A percentile compares a stretch with the other conserved stretches of the same genome.
Conservation (phyloP, 768 basidiomycete species). For the Hypholoma sublateritium region DNA sequence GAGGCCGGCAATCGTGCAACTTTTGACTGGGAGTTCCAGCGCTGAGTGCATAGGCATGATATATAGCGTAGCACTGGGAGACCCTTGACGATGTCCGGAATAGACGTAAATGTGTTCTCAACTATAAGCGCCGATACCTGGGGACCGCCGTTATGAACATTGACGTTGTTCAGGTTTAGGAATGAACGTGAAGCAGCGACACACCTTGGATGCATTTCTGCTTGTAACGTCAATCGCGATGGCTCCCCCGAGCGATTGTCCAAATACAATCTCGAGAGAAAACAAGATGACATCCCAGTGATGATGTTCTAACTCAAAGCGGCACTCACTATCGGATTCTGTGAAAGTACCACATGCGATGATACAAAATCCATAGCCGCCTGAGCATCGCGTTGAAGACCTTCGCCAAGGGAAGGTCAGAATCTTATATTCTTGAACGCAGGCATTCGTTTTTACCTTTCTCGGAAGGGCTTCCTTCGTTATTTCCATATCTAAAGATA, state of each 20-base stretch:
- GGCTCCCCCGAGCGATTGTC: constrained; percentile 84
- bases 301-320: not conserved
- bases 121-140: constrained; percentile 73
- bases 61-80: constrained; percentile 67
- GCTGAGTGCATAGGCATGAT: constrained; percentile 73
- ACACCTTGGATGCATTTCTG: constrained; percentile 60
- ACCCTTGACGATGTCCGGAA: constrained; percentile 67
- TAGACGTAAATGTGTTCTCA: constrained; percentile 87
- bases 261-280: constrained; percentile 56
- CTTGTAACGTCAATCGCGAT: constrained; percentile 83
- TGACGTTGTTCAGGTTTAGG: not conserved
- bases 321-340: constrained; percentile 56
- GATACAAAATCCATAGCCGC: constrained; percentile 70
- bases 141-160: not conserved
- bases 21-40: constrained; percentile 73
- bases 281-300: not conserved
- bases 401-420: constrained; percentile 29
- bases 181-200: constrained; percentile 11
- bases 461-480: constrained; percentile 79
- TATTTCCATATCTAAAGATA: constrained; percentile 66
- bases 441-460: constrained; percentile 43
- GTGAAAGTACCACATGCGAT: constrained; percentile 52
- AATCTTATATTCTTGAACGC: not conserved
- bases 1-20: constrained; percentile 51
- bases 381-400: constrained; percentile 78